These are phyloP conservation scores for Yueomyces sp. DNA, from an alignment of 805 yeast genomes.

Conservation along the genomic window DNA sequence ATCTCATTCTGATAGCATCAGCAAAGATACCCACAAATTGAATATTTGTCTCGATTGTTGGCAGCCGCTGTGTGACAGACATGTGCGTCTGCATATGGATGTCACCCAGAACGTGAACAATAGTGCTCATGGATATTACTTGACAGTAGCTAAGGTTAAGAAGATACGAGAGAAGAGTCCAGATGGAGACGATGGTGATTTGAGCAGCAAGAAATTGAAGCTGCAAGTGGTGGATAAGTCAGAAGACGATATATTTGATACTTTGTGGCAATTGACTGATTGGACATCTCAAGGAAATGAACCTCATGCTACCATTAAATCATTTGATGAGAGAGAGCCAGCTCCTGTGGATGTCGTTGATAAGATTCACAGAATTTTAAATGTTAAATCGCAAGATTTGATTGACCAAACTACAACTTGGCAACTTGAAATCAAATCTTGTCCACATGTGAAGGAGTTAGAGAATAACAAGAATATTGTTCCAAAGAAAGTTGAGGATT, in stretches of 20 bases:
- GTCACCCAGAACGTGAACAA: slow-evolving; percentile 14
- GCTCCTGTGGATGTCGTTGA: slow-evolving; percentile 1
- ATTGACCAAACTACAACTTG: slow-evolving; percentile 68
- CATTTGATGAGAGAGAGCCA: slow-evolving; percentile 1
- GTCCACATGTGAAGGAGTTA: slow-evolving; percentile 59
- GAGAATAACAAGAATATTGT: neutral
- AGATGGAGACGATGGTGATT: slow-evolving; percentile 13
- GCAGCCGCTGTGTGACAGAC: slow-evolving; percentile 55
- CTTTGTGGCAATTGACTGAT: slow-evolving; percentile 14
- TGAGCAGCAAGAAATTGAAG: slow-evolving; percentile 19
- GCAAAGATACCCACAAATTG: slow-evolving; percentile 25
- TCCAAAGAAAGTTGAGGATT: slow-evolving; percentile 17
- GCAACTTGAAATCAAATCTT: slow-evolving; percentile 78
- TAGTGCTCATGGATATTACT: slow-evolving; percentile 40
- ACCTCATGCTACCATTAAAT: neutral
- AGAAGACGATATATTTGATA: slow-evolving; percentile 21
- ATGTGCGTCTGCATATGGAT: slow-evolving; percentile 43
- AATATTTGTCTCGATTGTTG: slow-evolving; percentile 67
- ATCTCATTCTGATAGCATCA: slow-evolving; percentile 9
- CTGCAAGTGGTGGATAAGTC: slow-evolving; percentile 19
- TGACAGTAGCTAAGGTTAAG: slow-evolving; percentile 42
- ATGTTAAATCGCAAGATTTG: slow-evolving; percentile 16
- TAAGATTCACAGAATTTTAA: slow-evolving; percentile 13
- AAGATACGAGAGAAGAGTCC: slow-evolving; percentile 25
- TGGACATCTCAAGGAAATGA: neutral